A percentile compares a stretch with the other conserved stretches of the same genome.
Evolutionary conservation across 2,329 filamentous ascomycete species (phyloP).

Genomic region (Colletotrichum cordylinicola): DNA sequence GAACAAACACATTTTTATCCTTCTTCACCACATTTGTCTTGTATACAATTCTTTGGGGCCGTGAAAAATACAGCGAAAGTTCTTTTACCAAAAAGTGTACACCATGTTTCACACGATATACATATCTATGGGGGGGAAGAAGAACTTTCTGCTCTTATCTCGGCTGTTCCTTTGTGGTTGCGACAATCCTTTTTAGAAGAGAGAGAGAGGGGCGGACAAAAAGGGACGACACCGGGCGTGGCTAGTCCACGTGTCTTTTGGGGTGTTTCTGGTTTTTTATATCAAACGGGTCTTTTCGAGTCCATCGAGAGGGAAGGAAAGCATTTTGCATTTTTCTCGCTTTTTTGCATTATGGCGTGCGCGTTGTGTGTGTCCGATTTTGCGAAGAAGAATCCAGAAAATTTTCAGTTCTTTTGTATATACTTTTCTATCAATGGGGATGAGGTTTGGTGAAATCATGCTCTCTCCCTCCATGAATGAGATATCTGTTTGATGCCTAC

Average conservation of each 20-base stretch:
- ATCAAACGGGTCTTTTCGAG: neutral
- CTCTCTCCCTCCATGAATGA: neutral
- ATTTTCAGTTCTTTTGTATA: constrained; percentile 15
- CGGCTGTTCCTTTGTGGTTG: neutral
- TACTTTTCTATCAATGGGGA: constrained; percentile 18
- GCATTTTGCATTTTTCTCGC: neutral
- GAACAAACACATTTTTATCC: constrained; percentile 15
- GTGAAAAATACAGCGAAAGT: constrained; percentile 7
- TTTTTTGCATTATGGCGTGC: neutral
- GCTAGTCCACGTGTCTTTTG: neutral
- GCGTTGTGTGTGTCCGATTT: neutral
- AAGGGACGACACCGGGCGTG: neutral
- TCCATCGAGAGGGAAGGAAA: neutral
- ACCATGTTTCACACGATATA: neutral
- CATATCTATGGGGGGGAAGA: neutral
- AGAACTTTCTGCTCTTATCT: neutral
- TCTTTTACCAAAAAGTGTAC: neutral
- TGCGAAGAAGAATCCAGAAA: neutral
- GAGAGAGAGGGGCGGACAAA: neutral
- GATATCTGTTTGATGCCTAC: neutral
- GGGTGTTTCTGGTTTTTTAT: neutral
- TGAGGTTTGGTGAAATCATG: constrained; percentile 20
- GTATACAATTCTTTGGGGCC: constrained; percentile 7
- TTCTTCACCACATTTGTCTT: constrained; percentile 1
- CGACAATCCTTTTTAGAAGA: neutral